Conservation (phyloP, 768 basidiomycete species). For the Heimioporus sp. region DNA sequence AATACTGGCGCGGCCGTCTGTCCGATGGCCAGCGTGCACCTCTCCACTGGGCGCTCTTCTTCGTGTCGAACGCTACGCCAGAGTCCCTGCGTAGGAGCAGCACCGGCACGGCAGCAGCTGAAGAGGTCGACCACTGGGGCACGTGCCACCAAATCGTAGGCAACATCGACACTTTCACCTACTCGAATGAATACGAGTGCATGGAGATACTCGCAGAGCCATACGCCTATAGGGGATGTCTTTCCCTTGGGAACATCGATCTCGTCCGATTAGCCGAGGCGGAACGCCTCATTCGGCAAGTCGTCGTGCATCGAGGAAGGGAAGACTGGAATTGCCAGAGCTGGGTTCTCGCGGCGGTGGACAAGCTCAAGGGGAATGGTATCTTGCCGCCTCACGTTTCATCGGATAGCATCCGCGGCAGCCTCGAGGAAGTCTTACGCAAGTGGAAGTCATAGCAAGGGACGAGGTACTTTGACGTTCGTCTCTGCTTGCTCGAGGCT, state of each 20-base stretch:
- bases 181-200: slow-evolving; percentile 26
- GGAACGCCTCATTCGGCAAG: slow-evolving; percentile 22
- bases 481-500: background rate
- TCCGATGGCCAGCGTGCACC: slow-evolving; percentile 20
- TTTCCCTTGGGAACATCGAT: slow-evolving; percentile 23
- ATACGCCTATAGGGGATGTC: slow-evolving; percentile 27
- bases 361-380: slow-evolving; percentile 18
- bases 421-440: slow-evolving; percentile 24
- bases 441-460: slow-evolving; percentile 19
- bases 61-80: slow-evolving; percentile 22
- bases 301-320: slow-evolving; percentile 22
- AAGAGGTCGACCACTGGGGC: slow-evolving; percentile 29
- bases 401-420: slow-evolving; percentile 16
- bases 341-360: slow-evolving; percentile 27
- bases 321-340: slow-evolving; percentile 34
- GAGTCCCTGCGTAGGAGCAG: slow-evolving; percentile 21
- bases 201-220: slow-evolving; percentile 29
- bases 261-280: slow-evolving; percentile 9
- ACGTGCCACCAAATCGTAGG: slow-evolving; percentile 30
- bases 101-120: slow-evolving; percentile 20
- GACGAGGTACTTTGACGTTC: background rate
- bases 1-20: slow-evolving; percentile 28
- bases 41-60: slow-evolving; percentile 32
- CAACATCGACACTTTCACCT: slow-evolving; percentile 28
- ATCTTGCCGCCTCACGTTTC: slow-evolving; percentile 18